Conservation (phyloP, 108 stramenopile species). For the Epithemia pelagica region DNA sequence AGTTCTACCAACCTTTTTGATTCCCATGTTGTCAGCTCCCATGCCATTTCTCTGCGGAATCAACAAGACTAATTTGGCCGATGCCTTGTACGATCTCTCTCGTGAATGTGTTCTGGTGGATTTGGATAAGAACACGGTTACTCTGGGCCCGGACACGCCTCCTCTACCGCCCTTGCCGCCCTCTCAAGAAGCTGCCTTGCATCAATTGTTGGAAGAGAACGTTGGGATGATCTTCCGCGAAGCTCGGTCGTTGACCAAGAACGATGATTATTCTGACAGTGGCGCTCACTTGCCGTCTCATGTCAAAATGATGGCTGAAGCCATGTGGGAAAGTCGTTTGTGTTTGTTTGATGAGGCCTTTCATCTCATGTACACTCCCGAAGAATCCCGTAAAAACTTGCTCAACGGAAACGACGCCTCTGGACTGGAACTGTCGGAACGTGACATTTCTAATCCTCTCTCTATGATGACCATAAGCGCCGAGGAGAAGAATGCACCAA, state of each 20-base stretch:
- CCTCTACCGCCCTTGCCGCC: constrained; percentile 64
- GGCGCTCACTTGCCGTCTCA: constrained; percentile 57
- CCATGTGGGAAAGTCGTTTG: constrained; percentile 67
- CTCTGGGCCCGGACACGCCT: constrained; percentile 50
- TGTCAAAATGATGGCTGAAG: constrained; percentile 67
- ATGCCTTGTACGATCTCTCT: constrained; percentile 61
- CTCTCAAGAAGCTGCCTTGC: constrained; percentile 33
- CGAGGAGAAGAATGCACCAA: constrained; percentile 31
- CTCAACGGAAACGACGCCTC: constrained; percentile 71
- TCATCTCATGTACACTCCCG: constrained; percentile 64
- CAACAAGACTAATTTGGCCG: constrained; percentile 70
- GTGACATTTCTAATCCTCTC: constrained; percentile 31
- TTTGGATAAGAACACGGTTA: constrained; percentile 71
- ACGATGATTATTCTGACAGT: constrained; percentile 66
- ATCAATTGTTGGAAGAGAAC: constrained; percentile 45
- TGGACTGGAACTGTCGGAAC: constrained; percentile 39
- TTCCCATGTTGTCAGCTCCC: constrained; percentile 75
- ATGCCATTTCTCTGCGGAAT: constrained; percentile 83
- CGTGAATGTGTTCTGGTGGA: constrained; percentile 80
- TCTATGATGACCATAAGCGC: constrained; percentile 32
- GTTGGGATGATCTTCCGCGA: constrained; percentile 70
- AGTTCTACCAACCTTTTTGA: constrained; percentile 65
- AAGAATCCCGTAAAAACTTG: constrained; percentile 66
- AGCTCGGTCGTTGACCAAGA: constrained; percentile 48
- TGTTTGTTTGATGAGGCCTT: constrained; percentile 79